Evolutionary conservation across 306 rosid species (phyloP).

Genomic region (Dalbergia cochinchinensis): DNA sequence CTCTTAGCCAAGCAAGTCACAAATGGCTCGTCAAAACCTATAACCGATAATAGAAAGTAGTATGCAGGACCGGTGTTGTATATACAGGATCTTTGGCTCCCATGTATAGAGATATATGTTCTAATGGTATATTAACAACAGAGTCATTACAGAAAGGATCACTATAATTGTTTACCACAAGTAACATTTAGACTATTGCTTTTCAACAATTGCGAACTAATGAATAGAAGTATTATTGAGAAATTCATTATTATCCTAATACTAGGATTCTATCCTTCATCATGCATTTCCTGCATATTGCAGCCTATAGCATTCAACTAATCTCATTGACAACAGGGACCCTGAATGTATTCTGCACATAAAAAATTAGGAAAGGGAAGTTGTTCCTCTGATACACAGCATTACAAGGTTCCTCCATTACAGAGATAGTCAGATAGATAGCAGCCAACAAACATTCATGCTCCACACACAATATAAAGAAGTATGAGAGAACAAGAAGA

Average conservation of each 20-base stretch:
- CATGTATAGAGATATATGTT: no score
- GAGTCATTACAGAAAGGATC: no score
- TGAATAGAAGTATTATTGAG: neutral
- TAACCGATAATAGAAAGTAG: no score
- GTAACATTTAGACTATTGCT: neutral
- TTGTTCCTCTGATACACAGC: neutral
- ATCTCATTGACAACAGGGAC: neutral
- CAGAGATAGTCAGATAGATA: constrained; percentile 4
- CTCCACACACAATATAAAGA: constrained; percentile 33
- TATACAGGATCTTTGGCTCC: no score
- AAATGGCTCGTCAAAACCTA: neutral
- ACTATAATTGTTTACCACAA: neutral
- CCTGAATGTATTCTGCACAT: neutral
- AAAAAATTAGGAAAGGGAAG: neutral
- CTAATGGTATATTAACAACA: no score
- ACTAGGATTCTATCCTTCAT: neutral
- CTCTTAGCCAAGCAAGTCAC: constrained; percentile 16
- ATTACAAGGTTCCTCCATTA: constrained; percentile 6
- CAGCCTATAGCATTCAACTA: neutral
- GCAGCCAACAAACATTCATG: neutral
- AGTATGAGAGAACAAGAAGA: constrained; percentile 8
- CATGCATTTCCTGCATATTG: neutral
- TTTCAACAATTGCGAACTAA: neutral
- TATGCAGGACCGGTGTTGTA: no score
- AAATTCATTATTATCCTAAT: neutral